These are phyloP conservation scores for Cylindrotheca fusiformis DNA, from an alignment of 108 stramenopile species.

Conservation along the genomic window DNA sequence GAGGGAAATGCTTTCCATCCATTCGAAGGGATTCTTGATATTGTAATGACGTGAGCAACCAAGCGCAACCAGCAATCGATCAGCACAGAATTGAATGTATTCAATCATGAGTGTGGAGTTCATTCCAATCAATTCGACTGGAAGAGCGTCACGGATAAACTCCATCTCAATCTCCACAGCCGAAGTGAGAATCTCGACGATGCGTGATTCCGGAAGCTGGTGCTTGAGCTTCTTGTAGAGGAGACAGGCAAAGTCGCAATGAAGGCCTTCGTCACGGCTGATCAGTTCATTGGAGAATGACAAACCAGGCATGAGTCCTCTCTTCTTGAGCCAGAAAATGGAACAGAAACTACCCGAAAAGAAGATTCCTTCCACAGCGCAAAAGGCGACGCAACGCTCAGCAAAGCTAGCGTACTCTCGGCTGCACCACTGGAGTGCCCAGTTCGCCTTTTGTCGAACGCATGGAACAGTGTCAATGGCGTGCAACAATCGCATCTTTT, in stretches of 20 bases:
- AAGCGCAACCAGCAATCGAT: slow-evolving; percentile 90
- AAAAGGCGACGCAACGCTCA: slow-evolving; percentile 98
- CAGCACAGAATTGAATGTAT: slow-evolving; percentile 99
- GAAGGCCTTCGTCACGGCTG: slow-evolving; percentile 96
- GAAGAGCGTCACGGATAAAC: slow-evolving; percentile 95
- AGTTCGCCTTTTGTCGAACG: slow-evolving; percentile 96
- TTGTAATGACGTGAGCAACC: slow-evolving; percentile 86
- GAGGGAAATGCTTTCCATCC: slow-evolving; percentile 99
- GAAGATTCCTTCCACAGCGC: slow-evolving; percentile 99
- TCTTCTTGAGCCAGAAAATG: slow-evolving; percentile 99
- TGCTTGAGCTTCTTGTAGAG: slow-evolving; percentile 88
- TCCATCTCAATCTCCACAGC: slow-evolving; percentile 99
- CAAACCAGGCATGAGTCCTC: slow-evolving; percentile 99
- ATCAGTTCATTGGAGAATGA: slow-evolving; percentile 99
- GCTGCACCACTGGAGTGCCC: slow-evolving; percentile 98
- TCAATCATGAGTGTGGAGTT: slow-evolving; percentile 95
- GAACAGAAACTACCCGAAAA: slow-evolving; percentile 98
- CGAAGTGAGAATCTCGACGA: slow-evolving; percentile 79
- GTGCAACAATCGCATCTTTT: slow-evolving; percentile 81
- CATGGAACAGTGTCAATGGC: slow-evolving; percentile 95
- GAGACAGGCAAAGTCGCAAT: slow-evolving; percentile 96
- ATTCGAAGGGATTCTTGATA: slow-evolving; percentile 95
- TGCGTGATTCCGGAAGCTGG: slow-evolving; percentile 70
- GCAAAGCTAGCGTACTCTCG: slow-evolving; percentile 88
- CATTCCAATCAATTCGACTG: slow-evolving; percentile 99